Percentiles rank a stretch among this genome's conserved stretches.
phyloP scores from a whole-genome alignment of 768 basidiomycete genomes.

The Coprinellus micaceus region DNA sequence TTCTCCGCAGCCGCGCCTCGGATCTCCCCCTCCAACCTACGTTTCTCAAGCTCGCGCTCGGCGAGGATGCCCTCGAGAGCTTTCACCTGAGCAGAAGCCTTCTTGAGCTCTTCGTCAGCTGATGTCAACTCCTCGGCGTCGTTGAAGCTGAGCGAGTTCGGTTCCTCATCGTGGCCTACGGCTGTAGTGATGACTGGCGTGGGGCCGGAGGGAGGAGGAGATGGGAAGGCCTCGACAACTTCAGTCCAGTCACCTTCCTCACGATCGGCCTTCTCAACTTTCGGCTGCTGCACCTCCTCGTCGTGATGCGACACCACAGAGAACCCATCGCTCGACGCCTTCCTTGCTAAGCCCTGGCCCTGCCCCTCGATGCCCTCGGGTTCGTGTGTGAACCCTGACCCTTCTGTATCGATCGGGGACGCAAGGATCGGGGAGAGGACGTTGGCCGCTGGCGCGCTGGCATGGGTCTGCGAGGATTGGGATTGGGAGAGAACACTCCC shows the following conservation, averaged over 20 bases:
- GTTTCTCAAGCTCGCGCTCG: not conserved
- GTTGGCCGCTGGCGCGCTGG: not conserved
- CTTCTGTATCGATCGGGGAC: not conserved
- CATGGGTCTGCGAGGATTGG: not conserved
- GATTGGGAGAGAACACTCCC: not conserved
- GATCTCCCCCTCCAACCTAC: slow-evolving; percentile 2
- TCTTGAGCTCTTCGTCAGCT: not conserved
- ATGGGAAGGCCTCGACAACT: not conserved
- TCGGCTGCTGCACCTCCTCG: not conserved
- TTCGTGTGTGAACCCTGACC: not conserved
- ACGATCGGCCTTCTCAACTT: not conserved
- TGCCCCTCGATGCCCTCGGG: not conserved
- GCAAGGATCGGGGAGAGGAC: not conserved
- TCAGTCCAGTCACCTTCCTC: slow-evolving; percentile 1
- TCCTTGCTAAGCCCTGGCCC: not conserved
- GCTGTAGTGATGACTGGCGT: not conserved
- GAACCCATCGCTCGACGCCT: not conserved
- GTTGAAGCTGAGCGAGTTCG: not conserved
- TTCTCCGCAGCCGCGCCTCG: slow-evolving; percentile 1
- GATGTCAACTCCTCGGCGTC: not conserved
- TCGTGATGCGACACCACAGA: not conserved
- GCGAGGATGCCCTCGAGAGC: too few species aligned
- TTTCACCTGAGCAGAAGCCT: not conserved
- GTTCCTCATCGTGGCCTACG: not conserved
- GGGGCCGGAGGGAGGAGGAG: not conserved